Conservation (phyloP, 345 rosid species). For the Salix viminalis region DNA sequence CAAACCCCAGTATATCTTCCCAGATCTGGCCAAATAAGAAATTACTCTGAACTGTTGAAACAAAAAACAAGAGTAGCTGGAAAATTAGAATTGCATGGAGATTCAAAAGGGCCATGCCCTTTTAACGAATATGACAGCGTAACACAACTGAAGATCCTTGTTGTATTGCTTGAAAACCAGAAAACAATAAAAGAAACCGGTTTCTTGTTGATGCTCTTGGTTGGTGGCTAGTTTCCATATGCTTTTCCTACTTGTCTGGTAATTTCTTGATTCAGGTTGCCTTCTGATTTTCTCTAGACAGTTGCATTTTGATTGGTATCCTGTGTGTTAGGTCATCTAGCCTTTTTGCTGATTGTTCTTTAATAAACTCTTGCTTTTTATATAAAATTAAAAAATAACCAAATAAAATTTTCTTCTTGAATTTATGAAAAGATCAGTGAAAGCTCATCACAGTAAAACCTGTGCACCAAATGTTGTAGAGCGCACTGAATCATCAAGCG, state of each 20-base stretch:
- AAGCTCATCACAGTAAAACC: conserved; percentile 32
- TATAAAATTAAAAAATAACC: not conserved
- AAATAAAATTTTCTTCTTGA: not conserved
- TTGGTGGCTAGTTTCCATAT: not conserved
- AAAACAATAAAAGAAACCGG: no score
- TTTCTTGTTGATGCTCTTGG: not conserved
- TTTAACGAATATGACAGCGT: not conserved
- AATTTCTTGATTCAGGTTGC: not conserved
- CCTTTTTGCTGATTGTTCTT: not conserved
- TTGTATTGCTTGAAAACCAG: not conserved
- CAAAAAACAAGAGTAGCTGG: not conserved
- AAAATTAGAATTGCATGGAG: not conserved
- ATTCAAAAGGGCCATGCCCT: not conserved
- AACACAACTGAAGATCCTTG: not conserved
- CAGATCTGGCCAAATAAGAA: conserved; percentile 54
- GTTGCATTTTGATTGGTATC: not conserved
- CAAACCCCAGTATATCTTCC: conserved; percentile 95
- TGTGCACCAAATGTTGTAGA: conserved; percentile 86
- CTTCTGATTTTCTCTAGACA: not conserved
- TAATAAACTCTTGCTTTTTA: not conserved
- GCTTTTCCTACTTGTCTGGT: not conserved
- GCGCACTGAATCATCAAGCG: conserved; percentile 97
- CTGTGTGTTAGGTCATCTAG: not conserved
- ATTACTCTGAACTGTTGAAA: not conserved
- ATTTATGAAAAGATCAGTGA: not conserved